phyloP scores from a whole-genome alignment of 148 eudicot species.

The Limonium bicolor region DNA sequence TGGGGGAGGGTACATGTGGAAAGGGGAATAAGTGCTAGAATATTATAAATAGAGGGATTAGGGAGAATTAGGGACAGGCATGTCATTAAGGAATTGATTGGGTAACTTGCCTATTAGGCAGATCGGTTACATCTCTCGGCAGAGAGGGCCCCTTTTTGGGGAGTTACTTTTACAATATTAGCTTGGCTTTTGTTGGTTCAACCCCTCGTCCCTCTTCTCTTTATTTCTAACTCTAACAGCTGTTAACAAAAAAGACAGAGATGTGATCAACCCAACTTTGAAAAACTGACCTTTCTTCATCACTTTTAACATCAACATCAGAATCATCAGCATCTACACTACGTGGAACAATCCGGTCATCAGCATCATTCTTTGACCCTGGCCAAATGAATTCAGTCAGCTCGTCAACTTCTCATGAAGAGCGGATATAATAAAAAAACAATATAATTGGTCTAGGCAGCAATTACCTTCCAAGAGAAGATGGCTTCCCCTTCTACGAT shows the following conservation, averaged over 20 bases:
- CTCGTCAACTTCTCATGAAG: background rate
- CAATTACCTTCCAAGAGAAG: constrained; percentile 70
- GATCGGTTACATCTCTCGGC: no score
- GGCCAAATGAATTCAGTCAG: no score
- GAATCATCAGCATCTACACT: constrained; percentile 85
- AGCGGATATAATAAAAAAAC: background rate
- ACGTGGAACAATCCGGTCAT: constrained; percentile 55
- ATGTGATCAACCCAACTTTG: background rate
- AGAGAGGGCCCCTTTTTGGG: no score
- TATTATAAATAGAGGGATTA: no score
- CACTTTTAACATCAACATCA: constrained; percentile 61
- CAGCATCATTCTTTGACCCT: constrained; percentile 70
- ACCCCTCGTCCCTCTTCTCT: no score
- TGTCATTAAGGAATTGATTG: no score
- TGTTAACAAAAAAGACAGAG: background rate
- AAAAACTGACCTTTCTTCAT: constrained; percentile 51
- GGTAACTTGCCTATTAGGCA: no score
- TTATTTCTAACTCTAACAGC: background rate
- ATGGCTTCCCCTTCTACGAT: constrained; percentile 64
- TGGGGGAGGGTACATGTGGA: no score
- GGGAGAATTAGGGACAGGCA: no score
- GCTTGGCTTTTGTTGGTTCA: no score
- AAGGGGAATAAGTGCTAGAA: no score
- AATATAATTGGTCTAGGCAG: background rate
- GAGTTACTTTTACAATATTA: no score